phyloP scores from a whole-genome alignment of 2,329 filamentous ascomycete genomes.

The Fusarium oxysporum region DNA sequence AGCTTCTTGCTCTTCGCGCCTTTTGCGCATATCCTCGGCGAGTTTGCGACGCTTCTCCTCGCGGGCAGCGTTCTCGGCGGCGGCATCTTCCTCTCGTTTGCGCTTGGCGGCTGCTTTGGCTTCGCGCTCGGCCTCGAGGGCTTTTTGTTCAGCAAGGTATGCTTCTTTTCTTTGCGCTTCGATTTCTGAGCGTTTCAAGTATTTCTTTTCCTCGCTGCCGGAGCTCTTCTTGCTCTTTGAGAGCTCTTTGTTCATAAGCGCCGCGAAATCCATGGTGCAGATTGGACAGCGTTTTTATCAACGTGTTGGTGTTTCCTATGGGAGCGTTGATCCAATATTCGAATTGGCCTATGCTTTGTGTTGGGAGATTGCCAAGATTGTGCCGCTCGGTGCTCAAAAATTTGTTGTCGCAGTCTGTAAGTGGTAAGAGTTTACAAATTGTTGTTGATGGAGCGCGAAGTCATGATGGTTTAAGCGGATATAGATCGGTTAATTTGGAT shows the following conservation, averaged over 20 bases:
- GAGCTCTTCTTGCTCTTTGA: conserved; percentile 76
- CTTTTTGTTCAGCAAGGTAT: conserved; percentile 85
- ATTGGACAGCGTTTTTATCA: not conserved
- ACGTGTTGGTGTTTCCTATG: not conserved
- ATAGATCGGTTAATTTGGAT: conserved; percentile 40
- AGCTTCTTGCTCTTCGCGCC: conserved; percentile 78
- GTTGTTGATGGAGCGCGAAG: not conserved
- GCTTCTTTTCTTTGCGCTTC: conserved; percentile 84
- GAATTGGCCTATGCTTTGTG: not conserved
- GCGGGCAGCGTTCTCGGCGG: conserved; percentile 73
- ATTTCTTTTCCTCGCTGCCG: conserved; percentile 72
- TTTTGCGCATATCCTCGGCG: conserved; percentile 80
- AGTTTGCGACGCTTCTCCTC: conserved; percentile 86
- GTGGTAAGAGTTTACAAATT: not conserved
- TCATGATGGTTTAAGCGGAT: conserved; percentile 40
- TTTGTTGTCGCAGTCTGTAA: conserved; percentile 26
- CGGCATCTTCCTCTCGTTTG: conserved; percentile 88
- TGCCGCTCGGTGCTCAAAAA: not conserved
- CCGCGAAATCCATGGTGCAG: conserved; percentile 88
- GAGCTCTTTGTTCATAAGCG: conserved; percentile 93
- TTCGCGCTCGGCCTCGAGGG: conserved; percentile 76
- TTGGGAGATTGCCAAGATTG: not conserved
- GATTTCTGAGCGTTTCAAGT: conserved; percentile 84
- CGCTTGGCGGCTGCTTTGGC: conserved; percentile 81
- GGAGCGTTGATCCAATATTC: not conserved